Conservation (phyloP, 805 yeast genomes). For the Deakozyma indianensis region DNA sequence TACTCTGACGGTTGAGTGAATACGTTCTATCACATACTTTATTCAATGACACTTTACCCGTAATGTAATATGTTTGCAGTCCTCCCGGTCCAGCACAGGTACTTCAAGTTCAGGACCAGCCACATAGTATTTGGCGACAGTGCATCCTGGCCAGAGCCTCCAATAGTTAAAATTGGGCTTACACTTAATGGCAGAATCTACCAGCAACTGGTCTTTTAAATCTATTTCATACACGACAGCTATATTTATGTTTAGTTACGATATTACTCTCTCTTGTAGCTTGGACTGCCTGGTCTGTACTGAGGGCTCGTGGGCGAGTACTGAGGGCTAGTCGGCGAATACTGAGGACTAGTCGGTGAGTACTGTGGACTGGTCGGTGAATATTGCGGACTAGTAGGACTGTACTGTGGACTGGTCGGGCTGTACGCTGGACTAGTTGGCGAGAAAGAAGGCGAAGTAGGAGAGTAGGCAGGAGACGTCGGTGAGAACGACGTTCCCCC, state of each 20-base stretch:
- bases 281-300: slow-evolving; percentile 40
- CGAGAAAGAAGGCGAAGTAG: slow-evolving; percentile 43
- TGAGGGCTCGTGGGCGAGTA: slow-evolving; percentile 66
- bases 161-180: too few species aligned
- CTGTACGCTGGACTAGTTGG: slow-evolving; percentile 53
- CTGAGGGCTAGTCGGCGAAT: slow-evolving; percentile 67
- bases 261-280: slow-evolving; percentile 11
- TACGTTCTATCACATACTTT: too few species aligned
- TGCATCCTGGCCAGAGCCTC: too few species aligned
- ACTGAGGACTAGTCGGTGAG: slow-evolving; percentile 56
- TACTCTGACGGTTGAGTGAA: too few species aligned
- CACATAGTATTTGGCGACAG: too few species aligned
- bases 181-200: too few species aligned
- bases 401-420: slow-evolving; percentile 52
- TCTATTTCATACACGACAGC: background rate
- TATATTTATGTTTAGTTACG: too few species aligned
- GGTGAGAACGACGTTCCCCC: slow-evolving; percentile 63
- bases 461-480: slow-evolving; percentile 43
- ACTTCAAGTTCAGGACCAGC: too few species aligned
- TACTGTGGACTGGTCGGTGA: slow-evolving; percentile 51
- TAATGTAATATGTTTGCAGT: too few species aligned
- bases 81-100: too few species aligned
- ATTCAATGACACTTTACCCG: too few species aligned
- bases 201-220: too few species aligned
- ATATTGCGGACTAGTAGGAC: slow-evolving; percentile 67